Conservation (phyloP, 495 filamentous ascomycete species). For the Hypoxylon intermedium region DNA sequence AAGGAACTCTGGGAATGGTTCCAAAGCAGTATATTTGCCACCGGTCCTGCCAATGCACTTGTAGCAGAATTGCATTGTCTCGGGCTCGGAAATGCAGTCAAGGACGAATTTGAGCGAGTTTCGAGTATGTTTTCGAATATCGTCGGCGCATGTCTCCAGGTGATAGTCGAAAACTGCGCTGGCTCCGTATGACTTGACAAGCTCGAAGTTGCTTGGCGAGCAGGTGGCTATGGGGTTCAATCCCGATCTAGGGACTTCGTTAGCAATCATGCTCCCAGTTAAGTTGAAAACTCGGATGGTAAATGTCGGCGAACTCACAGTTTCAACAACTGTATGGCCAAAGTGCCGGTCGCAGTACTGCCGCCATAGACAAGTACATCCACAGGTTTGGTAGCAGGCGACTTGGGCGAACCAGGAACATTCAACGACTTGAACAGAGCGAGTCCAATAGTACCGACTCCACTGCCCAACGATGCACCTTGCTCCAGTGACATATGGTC, state of each 20-base stretch:
- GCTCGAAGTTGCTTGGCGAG: conserved; percentile 59
- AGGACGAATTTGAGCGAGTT: conserved; percentile 43
- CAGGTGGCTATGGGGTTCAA: conserved; percentile 57
- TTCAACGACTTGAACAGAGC: conserved; percentile 3
- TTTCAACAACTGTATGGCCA: conserved; percentile 62
- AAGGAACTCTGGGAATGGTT: conserved; percentile 42
- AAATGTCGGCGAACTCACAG: conserved; percentile 42
- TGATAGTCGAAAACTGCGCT: conserved; percentile 63
- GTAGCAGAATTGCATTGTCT: conserved; percentile 51
- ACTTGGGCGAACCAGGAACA: background rate
- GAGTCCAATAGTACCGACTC: conserved; percentile 30
- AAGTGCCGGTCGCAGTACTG: conserved; percentile 57
- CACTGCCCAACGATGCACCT: conserved; percentile 57
- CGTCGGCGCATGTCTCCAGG: conserved; percentile 41
- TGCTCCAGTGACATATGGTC: conserved; percentile 57
- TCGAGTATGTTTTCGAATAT: conserved; percentile 45
- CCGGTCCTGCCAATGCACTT: conserved; percentile 51
- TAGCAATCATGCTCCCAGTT: background rate
- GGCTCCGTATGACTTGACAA: conserved; percentile 58
- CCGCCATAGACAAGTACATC: conserved; percentile 60
- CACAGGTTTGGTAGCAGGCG: background rate
- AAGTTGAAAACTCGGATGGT: too few species aligned
- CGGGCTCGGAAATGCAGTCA: conserved; percentile 44
- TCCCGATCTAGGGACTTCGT: conserved; percentile 37
- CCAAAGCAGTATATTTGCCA: conserved; percentile 51